Percentiles rank a stretch among this genome's conserved stretches.
Conservation (phyloP, 2,329 filamentous ascomycete genomes). For the Pestalotiopsis sp. region DNA sequence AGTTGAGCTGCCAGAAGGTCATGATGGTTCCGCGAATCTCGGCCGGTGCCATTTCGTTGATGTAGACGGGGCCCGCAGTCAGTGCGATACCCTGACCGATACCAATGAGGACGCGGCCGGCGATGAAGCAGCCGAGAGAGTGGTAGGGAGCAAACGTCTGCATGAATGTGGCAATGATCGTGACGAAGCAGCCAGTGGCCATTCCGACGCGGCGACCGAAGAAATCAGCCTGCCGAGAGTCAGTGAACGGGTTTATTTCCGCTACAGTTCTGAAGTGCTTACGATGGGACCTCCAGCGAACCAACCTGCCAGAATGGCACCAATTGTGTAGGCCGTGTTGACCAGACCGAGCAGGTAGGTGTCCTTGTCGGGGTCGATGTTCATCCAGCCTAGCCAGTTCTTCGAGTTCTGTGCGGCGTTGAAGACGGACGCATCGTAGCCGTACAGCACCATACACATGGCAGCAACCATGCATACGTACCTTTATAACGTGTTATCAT, state of each 20-base stretch:
- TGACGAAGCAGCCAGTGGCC: slow-evolving; percentile 64
- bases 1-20: slow-evolving; percentile 72
- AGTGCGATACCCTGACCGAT: slow-evolving; percentile 70
- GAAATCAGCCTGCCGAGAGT: slow-evolving; percentile 48
- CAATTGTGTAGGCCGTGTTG: slow-evolving; percentile 73
- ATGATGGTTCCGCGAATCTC: slow-evolving; percentile 69
- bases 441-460: slow-evolving; percentile 75
- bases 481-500: slow-evolving; percentile 37
- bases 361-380: slow-evolving; percentile 46
- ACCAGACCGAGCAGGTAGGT: slow-evolving; percentile 51
- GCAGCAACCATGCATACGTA: slow-evolving; percentile 72
- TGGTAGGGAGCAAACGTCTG: slow-evolving; percentile 65
- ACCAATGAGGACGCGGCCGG: slow-evolving; percentile 69
- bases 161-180: slow-evolving; percentile 70
- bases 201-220: slow-evolving; percentile 67
- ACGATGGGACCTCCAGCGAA: slow-evolving; percentile 67
- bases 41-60: slow-evolving; percentile 67
- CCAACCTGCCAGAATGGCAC: slow-evolving; percentile 70
- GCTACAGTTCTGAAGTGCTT: slow-evolving; percentile 12
- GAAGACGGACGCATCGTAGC: slow-evolving; percentile 75
- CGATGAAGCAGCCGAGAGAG: slow-evolving; percentile 68
- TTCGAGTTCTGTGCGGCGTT: slow-evolving; percentile 71
- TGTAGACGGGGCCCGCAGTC: slow-evolving; percentile 71
- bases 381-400: slow-evolving; percentile 68
- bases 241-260: neutral